Conservation (phyloP, 352 stramenopile genomes). For the Phytopythium helicoides region DNA sequence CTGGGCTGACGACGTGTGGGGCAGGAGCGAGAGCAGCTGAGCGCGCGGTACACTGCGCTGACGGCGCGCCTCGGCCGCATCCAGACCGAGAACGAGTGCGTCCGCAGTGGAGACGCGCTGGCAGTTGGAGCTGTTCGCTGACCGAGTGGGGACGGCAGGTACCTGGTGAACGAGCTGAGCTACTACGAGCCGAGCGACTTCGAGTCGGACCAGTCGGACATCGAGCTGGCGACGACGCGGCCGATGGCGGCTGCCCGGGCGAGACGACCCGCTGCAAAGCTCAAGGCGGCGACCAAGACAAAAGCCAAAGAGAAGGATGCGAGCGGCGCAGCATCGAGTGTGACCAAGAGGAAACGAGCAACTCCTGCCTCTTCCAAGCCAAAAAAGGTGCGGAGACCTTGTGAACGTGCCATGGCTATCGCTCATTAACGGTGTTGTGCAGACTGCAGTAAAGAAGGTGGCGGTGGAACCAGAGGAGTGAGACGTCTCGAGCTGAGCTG, state of each 20-base stretch:
- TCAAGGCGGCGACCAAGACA: neutral
- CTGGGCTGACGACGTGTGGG: neutral
- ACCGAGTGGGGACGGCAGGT: slow-evolving; percentile 15
- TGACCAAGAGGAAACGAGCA: slow-evolving; percentile 10
- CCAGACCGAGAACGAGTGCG: slow-evolving; percentile 36
- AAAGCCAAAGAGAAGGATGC: neutral
- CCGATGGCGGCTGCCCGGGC: no score
- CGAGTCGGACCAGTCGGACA: slow-evolving; percentile 45
- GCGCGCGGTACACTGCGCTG: slow-evolving; percentile 9
- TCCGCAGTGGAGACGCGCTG: neutral
- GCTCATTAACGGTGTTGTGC: neutral
- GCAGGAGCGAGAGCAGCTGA: slow-evolving; percentile 25
- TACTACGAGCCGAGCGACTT: slow-evolving; percentile 42
- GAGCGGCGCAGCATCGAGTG: no score
- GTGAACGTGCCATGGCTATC: neutral
- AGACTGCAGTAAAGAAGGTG: slow-evolving; percentile 2
- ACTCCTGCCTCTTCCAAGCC: neutral
- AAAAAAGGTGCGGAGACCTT: neutral
- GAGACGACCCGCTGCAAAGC: neutral
- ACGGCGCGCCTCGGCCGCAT: slow-evolving; percentile 17
- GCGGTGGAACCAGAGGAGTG: neutral
- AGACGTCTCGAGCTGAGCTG: no score
- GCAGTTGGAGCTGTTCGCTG: neutral
- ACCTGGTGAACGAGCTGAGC: slow-evolving; percentile 35
- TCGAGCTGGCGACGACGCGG: slow-evolving; percentile 3